phyloP scores from a whole-genome alignment of 331 rosid species.

The Phaseolus coccineus region DNA sequence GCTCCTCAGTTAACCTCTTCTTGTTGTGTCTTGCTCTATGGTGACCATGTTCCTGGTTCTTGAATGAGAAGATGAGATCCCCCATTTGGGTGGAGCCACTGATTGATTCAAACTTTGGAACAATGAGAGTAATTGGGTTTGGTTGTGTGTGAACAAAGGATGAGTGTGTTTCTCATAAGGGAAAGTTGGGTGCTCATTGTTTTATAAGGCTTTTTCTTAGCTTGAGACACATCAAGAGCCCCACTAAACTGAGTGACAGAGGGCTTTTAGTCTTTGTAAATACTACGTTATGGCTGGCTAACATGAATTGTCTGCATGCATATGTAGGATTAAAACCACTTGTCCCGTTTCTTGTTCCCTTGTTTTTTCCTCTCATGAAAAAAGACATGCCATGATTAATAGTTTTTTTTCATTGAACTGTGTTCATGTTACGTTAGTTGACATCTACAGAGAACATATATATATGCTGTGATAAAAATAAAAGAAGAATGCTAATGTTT shows the following conservation, averaged over 20 bases:
- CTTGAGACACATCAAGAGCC: conserved; percentile 5
- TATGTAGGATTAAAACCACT: conserved; percentile 13
- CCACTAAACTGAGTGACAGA: conserved; percentile 14
- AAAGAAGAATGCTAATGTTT: no score
- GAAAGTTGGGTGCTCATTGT: not conserved
- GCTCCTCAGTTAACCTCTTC: conserved; percentile 62
- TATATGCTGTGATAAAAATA: no score
- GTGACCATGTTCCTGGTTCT: conserved; percentile 37
- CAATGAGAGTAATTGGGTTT: not conserved
- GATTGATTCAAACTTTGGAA: not conserved
- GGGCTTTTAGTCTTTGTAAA: not conserved
- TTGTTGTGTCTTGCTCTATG: conserved; percentile 47
- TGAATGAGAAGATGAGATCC: conserved; percentile 43
- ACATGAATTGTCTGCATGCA: conserved; percentile 25
- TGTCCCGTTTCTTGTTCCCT: conserved; percentile 12
- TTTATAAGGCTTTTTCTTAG: conserved; percentile 39
- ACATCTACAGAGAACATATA: no score
- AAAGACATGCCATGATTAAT: not conserved
- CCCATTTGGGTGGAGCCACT: conserved; percentile 22
- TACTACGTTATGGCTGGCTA: conserved; percentile 24
- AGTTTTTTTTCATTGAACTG: not conserved
- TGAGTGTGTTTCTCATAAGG: conserved; percentile 5
- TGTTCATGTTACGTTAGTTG: no score
- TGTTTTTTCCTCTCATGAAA: not conserved
- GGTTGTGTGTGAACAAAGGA: not conserved